Base-by-base conservation (phyloP, 2,329 filamentous ascomycete species). In the Rutstroemia sp. region DNA sequence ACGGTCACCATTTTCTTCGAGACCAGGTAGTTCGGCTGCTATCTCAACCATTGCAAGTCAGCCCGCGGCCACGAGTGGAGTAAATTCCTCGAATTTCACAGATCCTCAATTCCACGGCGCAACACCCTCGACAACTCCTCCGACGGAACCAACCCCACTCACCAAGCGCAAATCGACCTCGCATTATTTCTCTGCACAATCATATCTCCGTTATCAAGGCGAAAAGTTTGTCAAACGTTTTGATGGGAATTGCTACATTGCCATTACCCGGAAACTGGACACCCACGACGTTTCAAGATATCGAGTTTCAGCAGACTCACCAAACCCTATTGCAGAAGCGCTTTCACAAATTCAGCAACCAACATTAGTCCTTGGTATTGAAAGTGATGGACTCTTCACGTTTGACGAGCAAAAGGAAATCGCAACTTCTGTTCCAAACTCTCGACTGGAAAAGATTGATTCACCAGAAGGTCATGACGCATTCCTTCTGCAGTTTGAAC, bases 241-340 rank as follows among this genome's bases (percentile, higher is more conserved):
- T 71, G 94, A 99, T 72, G 90, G 91, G 67, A 99, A 99, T 72
- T 99, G 94, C 75, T 99, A 99, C 75, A 97, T 99, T 65, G 92
- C 94, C 63, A 96, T 99, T 72, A 97, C 94, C 4, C 87, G 94
- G 67, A 99, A 99, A 73, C 82, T 99, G 16, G 94, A 99, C 70
- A 97, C 94, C 0, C 94, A 99, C 72, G 94, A 99, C 70, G 84
- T 99, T 25, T 95, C 91, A 14, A 83, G 92, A 44, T 82, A 86
- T 68, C 86, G 92, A 5, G 75, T 74, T 18, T 66, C 71, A 19
- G 63, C 70, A 10, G 71, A 70, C 37, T 75, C 67, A 2, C 58
- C 64, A 8, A 70, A 72, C 14, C 63, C 67, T 1, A 84, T 95
- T 34, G 79, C 81, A 25, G 83, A 90, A 58, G 92, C 92, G 0